Conservation (phyloP, 1,284 basidiomycete species). For the Sutorius eximius region DNA sequence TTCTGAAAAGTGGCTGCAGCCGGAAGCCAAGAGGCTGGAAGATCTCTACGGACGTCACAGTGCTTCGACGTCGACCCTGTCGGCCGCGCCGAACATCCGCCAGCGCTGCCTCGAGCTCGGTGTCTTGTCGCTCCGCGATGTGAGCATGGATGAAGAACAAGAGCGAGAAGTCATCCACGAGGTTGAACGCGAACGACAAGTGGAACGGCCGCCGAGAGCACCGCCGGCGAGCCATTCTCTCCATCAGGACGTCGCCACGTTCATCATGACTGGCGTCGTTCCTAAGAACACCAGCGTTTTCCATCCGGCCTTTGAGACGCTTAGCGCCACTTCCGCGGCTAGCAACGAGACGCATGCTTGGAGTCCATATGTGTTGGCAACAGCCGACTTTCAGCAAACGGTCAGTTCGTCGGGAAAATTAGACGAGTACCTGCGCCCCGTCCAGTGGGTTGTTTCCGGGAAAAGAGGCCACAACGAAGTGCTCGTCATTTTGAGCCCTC, state of each 20-base stretch:
- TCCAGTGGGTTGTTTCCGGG: slow-evolving; percentile 43
- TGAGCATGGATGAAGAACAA: slow-evolving; percentile 44
- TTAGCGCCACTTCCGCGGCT: slow-evolving; percentile 4
- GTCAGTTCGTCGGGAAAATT: not conserved
- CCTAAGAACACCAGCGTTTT: not conserved
- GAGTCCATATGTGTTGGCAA: slow-evolving; percentile 23
- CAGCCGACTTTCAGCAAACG: slow-evolving; percentile 27
- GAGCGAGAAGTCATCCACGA: slow-evolving; percentile 48
- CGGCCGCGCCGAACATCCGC: slow-evolving; percentile 26
- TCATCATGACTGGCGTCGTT: slow-evolving; percentile 23
- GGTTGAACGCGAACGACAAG: slow-evolving; percentile 39
- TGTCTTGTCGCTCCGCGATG: slow-evolving; percentile 5
- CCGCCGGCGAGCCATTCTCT: slow-evolving; percentile 21
- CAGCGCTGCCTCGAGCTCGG: slow-evolving; percentile 33
- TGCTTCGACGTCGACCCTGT: not conserved
- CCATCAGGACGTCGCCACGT: slow-evolving; percentile 12
- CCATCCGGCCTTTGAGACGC: slow-evolving; percentile 1
- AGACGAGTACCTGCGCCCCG: slow-evolving; percentile 39
- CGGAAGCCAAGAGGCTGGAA: slow-evolving; percentile 39
- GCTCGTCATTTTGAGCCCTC: slow-evolving; percentile 44
- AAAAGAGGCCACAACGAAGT: not conserved
- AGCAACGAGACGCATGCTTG: slow-evolving; percentile 12
- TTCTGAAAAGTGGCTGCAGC: slow-evolving; percentile 35
- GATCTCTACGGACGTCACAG: slow-evolving; percentile 22
- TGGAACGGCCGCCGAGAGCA: slow-evolving; percentile 33